These are phyloP conservation scores for Trametes punicea DNA, from an alignment of 768 basidiomycete species.

Conservation along the genomic window DNA sequence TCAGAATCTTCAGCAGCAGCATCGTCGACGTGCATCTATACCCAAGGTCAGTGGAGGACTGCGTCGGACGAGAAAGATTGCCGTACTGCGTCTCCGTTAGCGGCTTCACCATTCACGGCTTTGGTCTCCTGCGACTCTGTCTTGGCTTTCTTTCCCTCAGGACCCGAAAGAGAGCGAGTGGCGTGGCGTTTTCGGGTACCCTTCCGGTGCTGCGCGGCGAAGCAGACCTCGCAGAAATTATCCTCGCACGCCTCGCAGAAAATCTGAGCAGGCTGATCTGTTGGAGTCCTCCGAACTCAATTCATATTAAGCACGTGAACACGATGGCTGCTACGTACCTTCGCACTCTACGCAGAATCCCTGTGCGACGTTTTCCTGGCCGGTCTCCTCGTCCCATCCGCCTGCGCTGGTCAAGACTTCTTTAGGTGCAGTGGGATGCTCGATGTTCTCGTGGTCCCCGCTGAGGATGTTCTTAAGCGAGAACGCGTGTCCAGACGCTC, in stretches of 20 bases:
- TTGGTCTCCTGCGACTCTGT: constrained; percentile 8
- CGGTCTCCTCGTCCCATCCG: constrained; percentile 69
- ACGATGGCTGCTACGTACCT: constrained; percentile 44
- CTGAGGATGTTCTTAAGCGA: constrained; percentile 71
- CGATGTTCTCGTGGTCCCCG: constrained; percentile 58
- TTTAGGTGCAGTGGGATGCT: constrained; percentile 44
- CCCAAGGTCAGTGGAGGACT: background rate
- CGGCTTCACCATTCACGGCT: constrained; percentile 24
- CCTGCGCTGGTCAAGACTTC: constrained; percentile 33
- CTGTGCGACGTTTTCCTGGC: constrained; percentile 42
- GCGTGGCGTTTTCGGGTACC: constrained; percentile 68
- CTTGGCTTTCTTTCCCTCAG: constrained; percentile 20
- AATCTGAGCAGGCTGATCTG: constrained; percentile 82
- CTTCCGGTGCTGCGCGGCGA: constrained; percentile 79
- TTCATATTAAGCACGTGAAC: background rate
- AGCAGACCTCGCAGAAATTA: constrained; percentile 82
- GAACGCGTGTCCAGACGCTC: constrained; percentile 27
- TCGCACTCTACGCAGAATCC: constrained; percentile 85
- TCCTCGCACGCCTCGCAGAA: constrained; percentile 71
- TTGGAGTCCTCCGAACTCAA: background rate
- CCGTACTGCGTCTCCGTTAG: constrained; percentile 32
- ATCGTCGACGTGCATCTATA: constrained; percentile 41
- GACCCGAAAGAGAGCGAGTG: constrained; percentile 42
- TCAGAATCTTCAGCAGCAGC: constrained; percentile 32
- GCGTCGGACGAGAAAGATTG: background rate